Evolutionary conservation across 805 yeast species (phyloP).

Genomic region (Candida endomychidarum): DNA sequence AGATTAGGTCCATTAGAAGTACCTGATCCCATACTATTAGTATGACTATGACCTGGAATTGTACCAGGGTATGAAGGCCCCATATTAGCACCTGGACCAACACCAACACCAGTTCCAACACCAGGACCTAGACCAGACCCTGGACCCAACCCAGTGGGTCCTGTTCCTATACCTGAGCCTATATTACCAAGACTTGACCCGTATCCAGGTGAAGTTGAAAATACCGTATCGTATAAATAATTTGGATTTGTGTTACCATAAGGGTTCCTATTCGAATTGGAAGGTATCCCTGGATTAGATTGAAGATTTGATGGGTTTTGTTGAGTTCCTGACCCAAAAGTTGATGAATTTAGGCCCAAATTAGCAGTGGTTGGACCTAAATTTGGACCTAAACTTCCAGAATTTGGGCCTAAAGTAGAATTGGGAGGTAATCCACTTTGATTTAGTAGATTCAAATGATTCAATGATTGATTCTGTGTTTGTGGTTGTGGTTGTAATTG

Average conservation of each 20-base stretch:
- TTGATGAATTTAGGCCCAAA: too few relatives aligned
- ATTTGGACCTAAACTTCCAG: conserved; percentile 1
- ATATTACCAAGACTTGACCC: background rate
- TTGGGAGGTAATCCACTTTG: background rate
- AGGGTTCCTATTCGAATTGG: background rate
- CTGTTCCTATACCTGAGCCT: too few relatives aligned
- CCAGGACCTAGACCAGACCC: background rate
- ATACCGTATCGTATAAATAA: conserved; percentile 2
- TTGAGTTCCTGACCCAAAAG: background rate
- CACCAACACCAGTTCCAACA: too few relatives aligned
- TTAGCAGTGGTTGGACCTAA: too few relatives aligned
- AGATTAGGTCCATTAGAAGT: background rate
- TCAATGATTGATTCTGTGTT: too few relatives aligned
- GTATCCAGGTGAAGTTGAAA: background rate
- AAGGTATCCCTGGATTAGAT: background rate
- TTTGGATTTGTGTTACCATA: background rate
- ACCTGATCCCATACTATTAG: background rate
- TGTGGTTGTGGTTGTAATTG: too few relatives aligned
- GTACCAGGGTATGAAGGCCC: background rate
- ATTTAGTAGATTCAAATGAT: too few relatives aligned
- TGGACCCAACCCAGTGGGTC: too few relatives aligned
- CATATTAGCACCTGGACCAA: too few relatives aligned
- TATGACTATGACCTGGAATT: background rate
- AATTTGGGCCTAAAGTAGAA: background rate
- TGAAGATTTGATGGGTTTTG: background rate